Evolutionary conservation across 441 rosid genomes (phyloP), one percentile per base, ranked within the genome.

Genomic region (Gossypium gossypioides): DNA sequence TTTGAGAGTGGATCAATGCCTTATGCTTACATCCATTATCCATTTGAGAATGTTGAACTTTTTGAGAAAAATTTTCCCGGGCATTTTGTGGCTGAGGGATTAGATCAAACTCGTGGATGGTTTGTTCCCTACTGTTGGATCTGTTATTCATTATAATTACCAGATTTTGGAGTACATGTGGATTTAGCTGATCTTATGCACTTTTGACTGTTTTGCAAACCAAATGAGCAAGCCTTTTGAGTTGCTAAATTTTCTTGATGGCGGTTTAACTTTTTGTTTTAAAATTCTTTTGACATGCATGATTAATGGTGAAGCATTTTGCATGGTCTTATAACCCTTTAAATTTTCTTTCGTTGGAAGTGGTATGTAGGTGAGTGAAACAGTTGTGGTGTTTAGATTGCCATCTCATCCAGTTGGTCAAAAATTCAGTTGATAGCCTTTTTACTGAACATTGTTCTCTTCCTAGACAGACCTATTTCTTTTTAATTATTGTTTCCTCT

Each of bases 41-140:
- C 98, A 15, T 96, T 93, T 83, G 98, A 96, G 86, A 96, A 96
- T 76, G 86, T 77, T 74, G 93, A 91, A 74, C 86, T 87, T 51
- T 91, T 96, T 79, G 98, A 91, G 82, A 85, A 85, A 74, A 96
- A 91, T 73, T 96, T 93, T 82, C 98, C 99, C 58, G 97, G 99
- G 80, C 84, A 93, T 83, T 96, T 96, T 85, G 86, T 93, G 76
- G 98, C 99, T 32, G 99, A 96, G 85, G 98, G 99, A 69, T 84
- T 96, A 69, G 99, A 96, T 84, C 99, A 96, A 86, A 96, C 99
- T 55, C 97, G 98, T 73, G 99, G 99, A 86, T 96, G 99, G 98
- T 94, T 72, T 73, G 92, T 80, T 74, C 78, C 76, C 58, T 40
- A 56, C 65, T 27, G 7, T 16, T 74, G 10, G 54, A 46, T 71